phyloP scores from a whole-genome alignment of 768 basidiomycete genomes.

The Russula abietina region DNA sequence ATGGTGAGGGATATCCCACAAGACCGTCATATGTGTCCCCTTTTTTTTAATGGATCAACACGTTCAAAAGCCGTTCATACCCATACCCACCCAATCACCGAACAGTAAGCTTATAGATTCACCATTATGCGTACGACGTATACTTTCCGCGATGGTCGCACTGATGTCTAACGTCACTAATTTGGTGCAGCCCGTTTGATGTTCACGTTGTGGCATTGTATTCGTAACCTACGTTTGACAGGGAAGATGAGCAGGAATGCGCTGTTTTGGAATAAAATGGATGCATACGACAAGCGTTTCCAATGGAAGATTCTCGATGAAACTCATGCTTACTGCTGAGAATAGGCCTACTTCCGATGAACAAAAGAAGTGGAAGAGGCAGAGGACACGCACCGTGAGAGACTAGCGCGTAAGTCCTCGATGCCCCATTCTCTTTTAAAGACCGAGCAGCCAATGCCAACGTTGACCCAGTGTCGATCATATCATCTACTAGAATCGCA shows the following conservation, averaged over 20 bases:
- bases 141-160: conserved; percentile 90
- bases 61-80: conserved; percentile 13
- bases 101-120: conserved; percentile 88
- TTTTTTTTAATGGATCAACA: background rate
- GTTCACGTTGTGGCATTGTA: conserved; percentile 79
- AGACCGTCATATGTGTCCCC: background rate
- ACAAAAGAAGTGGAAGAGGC: conserved; percentile 1
- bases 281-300: conserved; percentile 75
- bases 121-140: conserved; percentile 90
- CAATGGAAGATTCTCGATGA: conserved; percentile 67
- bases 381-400: conserved; percentile 67
- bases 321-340: conserved; percentile 65
- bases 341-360: conserved; percentile 54
- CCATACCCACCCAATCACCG: conserved; percentile 65
- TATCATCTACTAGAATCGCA: conserved; percentile 95
- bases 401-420: conserved; percentile 77
- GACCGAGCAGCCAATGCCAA: conserved; percentile 77
- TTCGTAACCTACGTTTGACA: conserved; percentile 70
- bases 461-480: conserved; percentile 96
- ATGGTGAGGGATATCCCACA: background rate
- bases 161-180: conserved; percentile 87
- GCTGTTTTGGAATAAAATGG: background rate
- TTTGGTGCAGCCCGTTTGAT: conserved; percentile 59
- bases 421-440: conserved; percentile 86
- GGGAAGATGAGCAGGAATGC: background rate